These are phyloP conservation scores for Cyclotella cryptica DNA, from an alignment of 108 stramenopile species.

Conservation along the genomic window DNA sequence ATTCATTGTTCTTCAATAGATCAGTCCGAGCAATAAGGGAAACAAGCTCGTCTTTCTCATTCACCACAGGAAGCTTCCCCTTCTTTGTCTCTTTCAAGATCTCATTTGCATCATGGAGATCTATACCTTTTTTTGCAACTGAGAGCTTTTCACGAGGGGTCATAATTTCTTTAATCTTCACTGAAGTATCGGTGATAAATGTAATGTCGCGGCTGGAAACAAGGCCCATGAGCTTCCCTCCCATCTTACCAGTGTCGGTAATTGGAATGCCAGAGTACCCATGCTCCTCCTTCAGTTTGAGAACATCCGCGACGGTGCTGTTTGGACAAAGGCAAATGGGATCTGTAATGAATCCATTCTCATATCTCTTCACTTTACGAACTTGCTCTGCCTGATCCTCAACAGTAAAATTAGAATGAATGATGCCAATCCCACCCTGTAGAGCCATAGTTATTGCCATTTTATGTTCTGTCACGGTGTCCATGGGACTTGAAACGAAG, in stretches of 20 bases:
- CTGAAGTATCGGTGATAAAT: conserved; percentile 89
- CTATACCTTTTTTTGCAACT: conserved; percentile 93
- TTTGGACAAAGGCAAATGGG: conserved; percentile 95
- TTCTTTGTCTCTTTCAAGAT: conserved; percentile 96
- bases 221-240: conserved; percentile 95
- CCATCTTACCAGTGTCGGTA: conserved; percentile 97
- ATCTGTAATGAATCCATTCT: conserved; percentile 99
- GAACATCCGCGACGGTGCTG: conserved; percentile 91
- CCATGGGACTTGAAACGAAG: conserved; percentile 99
- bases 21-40: conserved; percentile 98
- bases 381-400: conserved; percentile 96
- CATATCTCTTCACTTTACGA: conserved; percentile 95
- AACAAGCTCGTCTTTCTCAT: conserved; percentile 95
- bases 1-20: conserved; percentile 98
- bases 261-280: conserved; percentile 99
- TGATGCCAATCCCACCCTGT: conserved; percentile 99
- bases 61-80: conserved; percentile 99
- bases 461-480: conserved; percentile 96
- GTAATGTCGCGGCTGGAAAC: conserved; percentile 98
- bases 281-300: conserved; percentile 74
- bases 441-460: conserved; percentile 99
- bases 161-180: conserved; percentile 93
- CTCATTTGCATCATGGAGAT: conserved; percentile 95
- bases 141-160: conserved; percentile 84
- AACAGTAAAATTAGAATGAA: conserved; percentile 97